A percentile compares a stretch with the other conserved stretches of the same genome.
These are phyloP conservation scores for Theobroma grandiflorum DNA, from an alignment of 441 rosid genomes.

Conservation along the genomic window DNA sequence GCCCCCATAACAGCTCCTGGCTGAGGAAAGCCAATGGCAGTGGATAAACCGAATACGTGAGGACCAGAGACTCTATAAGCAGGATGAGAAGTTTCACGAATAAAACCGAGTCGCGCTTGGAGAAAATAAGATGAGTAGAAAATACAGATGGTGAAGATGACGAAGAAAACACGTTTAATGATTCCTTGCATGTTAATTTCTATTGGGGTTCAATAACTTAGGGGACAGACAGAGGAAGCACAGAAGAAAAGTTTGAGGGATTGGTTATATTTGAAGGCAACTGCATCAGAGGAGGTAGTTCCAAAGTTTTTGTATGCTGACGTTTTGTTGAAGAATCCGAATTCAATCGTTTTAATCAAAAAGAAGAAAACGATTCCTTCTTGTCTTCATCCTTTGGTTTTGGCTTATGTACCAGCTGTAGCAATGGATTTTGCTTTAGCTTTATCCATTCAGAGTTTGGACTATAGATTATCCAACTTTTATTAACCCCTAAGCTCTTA, in stretches of 20 bases:
- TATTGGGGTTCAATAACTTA: constrained; percentile 11
- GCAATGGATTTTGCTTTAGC: neutral
- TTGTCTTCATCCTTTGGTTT: too few species aligned
- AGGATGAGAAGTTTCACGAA: constrained; percentile 7
- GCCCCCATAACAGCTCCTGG: neutral
- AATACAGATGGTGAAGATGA: neutral
- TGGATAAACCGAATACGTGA: neutral
- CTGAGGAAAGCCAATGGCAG: neutral
- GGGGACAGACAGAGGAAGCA: neutral
- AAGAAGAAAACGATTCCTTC: neutral
- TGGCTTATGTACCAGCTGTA: neutral
- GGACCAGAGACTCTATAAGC: neutral
- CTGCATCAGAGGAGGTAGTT: constrained; percentile 9
- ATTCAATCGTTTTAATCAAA: constrained; percentile 33
- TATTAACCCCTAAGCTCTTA: neutral
- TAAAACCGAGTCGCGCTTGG: neutral
- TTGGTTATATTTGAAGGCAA: constrained; percentile 4
- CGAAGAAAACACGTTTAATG: neutral
- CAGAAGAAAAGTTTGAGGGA: neutral
- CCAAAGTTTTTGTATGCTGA: constrained; percentile 30
- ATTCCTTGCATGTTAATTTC: neutral
- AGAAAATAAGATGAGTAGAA: neutral
- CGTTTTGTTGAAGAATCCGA: constrained; percentile 48
- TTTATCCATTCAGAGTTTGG: neutral
- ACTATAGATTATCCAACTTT: neutral